These are phyloP conservation scores for Alliaria petiolata DNA, from an alignment of 345 rosid species.

Conservation along the genomic window DNA sequence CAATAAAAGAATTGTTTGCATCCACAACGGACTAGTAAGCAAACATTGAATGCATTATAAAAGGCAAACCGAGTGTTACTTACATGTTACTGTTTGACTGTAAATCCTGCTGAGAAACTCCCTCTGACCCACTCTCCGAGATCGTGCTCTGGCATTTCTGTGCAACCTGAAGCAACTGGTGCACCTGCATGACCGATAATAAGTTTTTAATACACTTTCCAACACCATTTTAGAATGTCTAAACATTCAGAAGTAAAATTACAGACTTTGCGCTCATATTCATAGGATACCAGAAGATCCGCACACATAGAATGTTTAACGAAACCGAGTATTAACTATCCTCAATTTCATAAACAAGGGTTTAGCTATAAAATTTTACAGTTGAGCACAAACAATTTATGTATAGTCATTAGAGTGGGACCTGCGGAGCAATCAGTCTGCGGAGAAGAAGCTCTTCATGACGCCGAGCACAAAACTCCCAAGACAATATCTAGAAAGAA, in stretches of 20 bases:
- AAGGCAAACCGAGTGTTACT: constrained; percentile 20
- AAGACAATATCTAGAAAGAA: constrained; percentile 63
- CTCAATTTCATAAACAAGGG: too few relatives aligned
- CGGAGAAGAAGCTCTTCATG: constrained; percentile 97
- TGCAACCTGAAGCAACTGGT: constrained; percentile 86
- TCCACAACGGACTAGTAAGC: neutral
- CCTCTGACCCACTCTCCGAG: constrained; percentile 79
- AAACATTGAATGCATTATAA: neutral
- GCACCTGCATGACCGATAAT: constrained; percentile 51
- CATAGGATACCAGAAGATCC: neutral
- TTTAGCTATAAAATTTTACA: too few relatives aligned
- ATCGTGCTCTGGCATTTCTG: constrained; percentile 93
- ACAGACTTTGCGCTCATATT: neutral
- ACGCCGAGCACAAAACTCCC: constrained; percentile 92
- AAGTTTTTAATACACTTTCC: neutral
- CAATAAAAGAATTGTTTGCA: neutral
- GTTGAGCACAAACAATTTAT: constrained; percentile 70
- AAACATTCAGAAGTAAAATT: neutral
- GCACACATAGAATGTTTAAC: neutral
- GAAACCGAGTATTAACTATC: neutral
- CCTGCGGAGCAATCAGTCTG: constrained; percentile 93
- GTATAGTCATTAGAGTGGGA: constrained; percentile 1
- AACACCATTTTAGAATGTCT: neutral
- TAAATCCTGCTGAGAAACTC: constrained; percentile 76
- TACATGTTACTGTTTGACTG: constrained; percentile 88